Conservation (phyloP, 495 filamentous ascomycete species). For the Monascus purpureus region DNA sequence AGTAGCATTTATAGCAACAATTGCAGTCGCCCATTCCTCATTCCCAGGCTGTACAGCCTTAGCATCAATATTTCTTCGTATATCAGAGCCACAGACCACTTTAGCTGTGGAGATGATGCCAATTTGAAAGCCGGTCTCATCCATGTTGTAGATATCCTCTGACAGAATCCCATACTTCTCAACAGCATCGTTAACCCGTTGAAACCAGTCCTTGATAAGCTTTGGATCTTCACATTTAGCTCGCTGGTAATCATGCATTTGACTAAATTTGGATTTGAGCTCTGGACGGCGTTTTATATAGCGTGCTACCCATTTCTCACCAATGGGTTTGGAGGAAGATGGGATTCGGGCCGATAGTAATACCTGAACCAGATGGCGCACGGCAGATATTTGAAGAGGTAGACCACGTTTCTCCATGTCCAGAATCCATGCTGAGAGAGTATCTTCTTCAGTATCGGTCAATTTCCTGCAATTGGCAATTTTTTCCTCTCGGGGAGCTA, state of each 20-base stretch:
- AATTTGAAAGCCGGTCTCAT: constrained; percentile 32
- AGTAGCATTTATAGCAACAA: constrained; percentile 15
- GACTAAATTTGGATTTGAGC: constrained; percentile 15
- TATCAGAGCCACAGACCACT: constrained; percentile 6
- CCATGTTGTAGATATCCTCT: constrained; percentile 33
- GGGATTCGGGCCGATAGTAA: background rate
- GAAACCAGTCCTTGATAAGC: constrained; percentile 22
- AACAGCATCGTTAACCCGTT: constrained; percentile 15
- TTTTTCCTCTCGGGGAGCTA: background rate
- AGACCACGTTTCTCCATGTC: background rate
- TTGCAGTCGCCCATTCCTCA: constrained; percentile 22
- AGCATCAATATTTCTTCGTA: constrained; percentile 7
- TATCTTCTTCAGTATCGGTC: background rate
- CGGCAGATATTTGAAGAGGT: background rate
- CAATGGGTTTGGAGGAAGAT: background rate
- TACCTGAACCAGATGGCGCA: background rate
- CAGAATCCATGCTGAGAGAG: background rate
- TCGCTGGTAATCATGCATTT: constrained; percentile 18
- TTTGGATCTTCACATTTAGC: constrained; percentile 22
- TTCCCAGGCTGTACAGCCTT: constrained; percentile 18
- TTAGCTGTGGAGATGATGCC: constrained; percentile 14
- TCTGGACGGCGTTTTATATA: constrained; percentile 17
- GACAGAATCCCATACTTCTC: constrained; percentile 19
- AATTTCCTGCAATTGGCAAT: background rate
- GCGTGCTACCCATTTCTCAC: constrained; percentile 10